Conservation (phyloP, 2,329 filamentous ascomycete species). For the Cladophialophora exuberans region DNA sequence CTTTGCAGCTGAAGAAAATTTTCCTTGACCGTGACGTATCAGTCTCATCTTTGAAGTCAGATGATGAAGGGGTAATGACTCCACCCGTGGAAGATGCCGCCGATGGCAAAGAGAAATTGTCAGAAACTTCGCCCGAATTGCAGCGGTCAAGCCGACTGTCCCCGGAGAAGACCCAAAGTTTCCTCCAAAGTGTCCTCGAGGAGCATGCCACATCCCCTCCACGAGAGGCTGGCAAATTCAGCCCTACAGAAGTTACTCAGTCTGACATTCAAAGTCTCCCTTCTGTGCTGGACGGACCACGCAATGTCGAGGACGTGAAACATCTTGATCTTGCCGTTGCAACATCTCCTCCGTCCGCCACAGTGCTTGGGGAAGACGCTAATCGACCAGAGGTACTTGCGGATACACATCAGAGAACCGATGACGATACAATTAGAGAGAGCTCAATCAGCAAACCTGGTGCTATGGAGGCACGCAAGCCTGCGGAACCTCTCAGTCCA, state of each 20-base stretch:
- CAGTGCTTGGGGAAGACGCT: constrained; percentile 5
- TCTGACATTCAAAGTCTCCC: constrained; percentile 27
- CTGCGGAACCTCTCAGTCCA: not conserved
- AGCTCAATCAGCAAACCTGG: not conserved
- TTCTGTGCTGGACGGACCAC: constrained; percentile 27
- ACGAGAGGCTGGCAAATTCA: too few relatives aligned
- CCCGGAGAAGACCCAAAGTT: constrained; percentile 65
- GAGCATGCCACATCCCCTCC: constrained; percentile 54
- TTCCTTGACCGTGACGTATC: constrained; percentile 87
- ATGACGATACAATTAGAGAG: not conserved
- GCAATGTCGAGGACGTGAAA: constrained; percentile 57
- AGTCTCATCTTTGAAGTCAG: constrained; percentile 71
- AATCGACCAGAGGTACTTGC: not conserved
- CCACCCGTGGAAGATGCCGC: constrained; percentile 43
- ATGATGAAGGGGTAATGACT: constrained; percentile 66
- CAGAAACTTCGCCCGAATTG: constrained; percentile 37
- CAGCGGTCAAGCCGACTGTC: constrained; percentile 53
- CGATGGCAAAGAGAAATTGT: constrained; percentile 38
- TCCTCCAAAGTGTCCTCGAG: constrained; percentile 67
- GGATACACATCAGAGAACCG: not conserved
- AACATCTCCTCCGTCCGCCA: constrained; percentile 8
- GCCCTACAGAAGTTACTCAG: constrained; percentile 20
- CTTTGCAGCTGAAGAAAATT: constrained; percentile 90
- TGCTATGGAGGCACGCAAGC: not conserved
- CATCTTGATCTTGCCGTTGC: constrained; percentile 63